A percentile compares a stretch with the other conserved stretches of the same genome.
Conservation (phyloP, 2,329 filamentous ascomycete genomes). For the Biscogniauxia mediterranea region DNA sequence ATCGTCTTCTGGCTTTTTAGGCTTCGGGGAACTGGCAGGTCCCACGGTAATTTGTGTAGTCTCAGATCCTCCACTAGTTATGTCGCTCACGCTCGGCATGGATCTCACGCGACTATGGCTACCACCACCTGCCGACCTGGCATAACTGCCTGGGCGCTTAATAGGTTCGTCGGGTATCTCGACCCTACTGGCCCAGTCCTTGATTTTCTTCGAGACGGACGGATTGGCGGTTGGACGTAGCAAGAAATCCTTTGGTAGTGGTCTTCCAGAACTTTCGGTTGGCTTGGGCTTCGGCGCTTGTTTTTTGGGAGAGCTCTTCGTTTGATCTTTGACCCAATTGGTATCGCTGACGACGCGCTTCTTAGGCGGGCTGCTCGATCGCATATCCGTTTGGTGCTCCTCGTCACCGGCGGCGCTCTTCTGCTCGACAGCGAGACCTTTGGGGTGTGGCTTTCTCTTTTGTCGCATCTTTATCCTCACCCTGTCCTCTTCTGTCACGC, state of each 20-base stretch:
- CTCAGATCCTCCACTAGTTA: slow-evolving; percentile 20
- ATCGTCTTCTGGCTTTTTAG: slow-evolving; percentile 28
- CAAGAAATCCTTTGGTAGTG: slow-evolving; percentile 59
- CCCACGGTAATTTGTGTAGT: slow-evolving; percentile 22
- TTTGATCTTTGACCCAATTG: slow-evolving; percentile 72
- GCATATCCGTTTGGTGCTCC: slow-evolving; percentile 37
- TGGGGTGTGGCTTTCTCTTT: slow-evolving; percentile 39
- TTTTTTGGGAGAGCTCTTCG: slow-evolving; percentile 46
- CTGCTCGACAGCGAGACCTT: slow-evolving; percentile 29
- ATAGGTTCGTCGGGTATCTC: slow-evolving; percentile 45
- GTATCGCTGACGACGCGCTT: slow-evolving; percentile 93
- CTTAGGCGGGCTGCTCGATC: slow-evolving; percentile 65
- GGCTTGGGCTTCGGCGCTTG: slow-evolving; percentile 37
- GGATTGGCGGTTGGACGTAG: slow-evolving; percentile 53
- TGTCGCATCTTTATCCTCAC: slow-evolving; percentile 55
- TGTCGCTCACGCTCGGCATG: slow-evolving; percentile 21
- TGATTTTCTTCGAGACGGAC: slow-evolving; percentile 56
- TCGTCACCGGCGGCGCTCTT: slow-evolving; percentile 30
- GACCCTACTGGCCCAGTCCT: slow-evolving; percentile 59
- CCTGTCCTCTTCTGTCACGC: slow-evolving; percentile 61
- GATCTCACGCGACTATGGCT: slow-evolving; percentile 41
- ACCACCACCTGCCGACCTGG: slow-evolving; percentile 37
- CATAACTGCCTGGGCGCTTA: slow-evolving; percentile 35
- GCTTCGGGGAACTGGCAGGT: slow-evolving; percentile 17
- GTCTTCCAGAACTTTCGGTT: slow-evolving; percentile 35